Evolutionary conservation across 352 stramenopile species (phyloP).

Genomic region (Phytophthora syringae): DNA sequence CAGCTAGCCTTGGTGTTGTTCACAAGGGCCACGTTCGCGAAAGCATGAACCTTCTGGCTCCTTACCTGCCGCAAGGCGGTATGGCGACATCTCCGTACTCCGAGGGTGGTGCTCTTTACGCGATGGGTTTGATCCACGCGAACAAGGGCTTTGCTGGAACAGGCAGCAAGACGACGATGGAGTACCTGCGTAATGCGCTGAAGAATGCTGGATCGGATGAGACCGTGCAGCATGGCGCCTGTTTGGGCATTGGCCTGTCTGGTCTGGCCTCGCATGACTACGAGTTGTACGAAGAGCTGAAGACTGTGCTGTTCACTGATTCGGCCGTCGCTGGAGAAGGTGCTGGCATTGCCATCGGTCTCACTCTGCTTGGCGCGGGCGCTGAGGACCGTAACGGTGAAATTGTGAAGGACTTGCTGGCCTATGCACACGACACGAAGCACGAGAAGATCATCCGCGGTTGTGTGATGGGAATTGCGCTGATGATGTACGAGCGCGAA

Average conservation of each 20-base stretch:
- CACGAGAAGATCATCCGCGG: conserved; percentile 99
- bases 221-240: conserved; percentile 98
- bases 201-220: conserved; percentile 93
- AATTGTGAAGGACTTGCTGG: conserved; percentile 95
- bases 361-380: conserved; percentile 96
- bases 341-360: conserved; percentile 97
- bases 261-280: conserved; percentile 95
- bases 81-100: conserved; percentile 95
- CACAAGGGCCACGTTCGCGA: conserved; percentile 98
- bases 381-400: conserved; percentile 84
- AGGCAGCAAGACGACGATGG: conserved; percentile 83
- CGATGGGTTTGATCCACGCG: conserved; percentile 98
- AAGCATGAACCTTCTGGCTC: conserved; percentile 97
- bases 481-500: conserved; percentile 98
- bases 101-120: conserved; percentile 97
- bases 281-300: conserved; percentile 97
- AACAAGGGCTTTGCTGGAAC: conserved; percentile 93
- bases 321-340: conserved; percentile 98
- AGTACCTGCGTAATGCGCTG: conserved; percentile 87
- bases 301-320: conserved; percentile 98
- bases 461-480: conserved; percentile 97
- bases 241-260: conserved; percentile 97
- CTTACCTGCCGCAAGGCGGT: conserved; percentile 95
- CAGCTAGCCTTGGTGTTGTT: conserved; percentile 97
- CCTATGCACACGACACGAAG: conserved; percentile 98